Percentiles rank a stretch among this genome's conserved stretches.
phyloP scores from a whole-genome alignment of 306 rosid species.

The Canavalia gladiata region DNA sequence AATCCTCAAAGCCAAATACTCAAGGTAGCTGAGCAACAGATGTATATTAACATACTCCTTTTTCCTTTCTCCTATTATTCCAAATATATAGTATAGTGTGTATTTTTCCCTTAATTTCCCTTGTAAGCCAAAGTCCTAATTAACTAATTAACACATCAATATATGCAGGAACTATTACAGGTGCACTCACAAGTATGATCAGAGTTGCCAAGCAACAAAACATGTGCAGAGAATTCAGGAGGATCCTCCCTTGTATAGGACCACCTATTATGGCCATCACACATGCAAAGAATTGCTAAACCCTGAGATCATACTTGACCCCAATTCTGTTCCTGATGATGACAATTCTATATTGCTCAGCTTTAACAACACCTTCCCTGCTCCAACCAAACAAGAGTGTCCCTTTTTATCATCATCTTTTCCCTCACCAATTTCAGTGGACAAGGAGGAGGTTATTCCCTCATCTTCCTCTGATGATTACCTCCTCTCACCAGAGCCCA shows the following conservation, averaged over 20 bases:
- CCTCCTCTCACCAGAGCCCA: background rate
- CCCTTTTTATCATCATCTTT: conserved; percentile 45
- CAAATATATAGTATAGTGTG: background rate
- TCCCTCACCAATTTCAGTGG: background rate
- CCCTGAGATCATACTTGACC: conserved; percentile 56
- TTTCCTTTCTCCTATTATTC: background rate
- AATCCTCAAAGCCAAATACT: conserved; percentile 48
- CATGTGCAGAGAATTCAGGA: conserved; percentile 70
- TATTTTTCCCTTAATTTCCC: background rate
- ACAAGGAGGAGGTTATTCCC: background rate
- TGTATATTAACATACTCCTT: background rate
- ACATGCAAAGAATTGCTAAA: conserved; percentile 54
- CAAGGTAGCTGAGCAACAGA: conserved; percentile 48
- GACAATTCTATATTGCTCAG: conserved; percentile 49
- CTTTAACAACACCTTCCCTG: conserved; percentile 52
- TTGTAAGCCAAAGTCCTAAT: background rate
- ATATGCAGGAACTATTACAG: conserved; percentile 67
- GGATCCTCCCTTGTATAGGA: conserved; percentile 56
- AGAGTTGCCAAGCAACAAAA: conserved; percentile 68
- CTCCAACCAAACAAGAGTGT: conserved; percentile 36
- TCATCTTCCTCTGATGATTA: conserved; percentile 16
- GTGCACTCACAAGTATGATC: conserved; percentile 77
- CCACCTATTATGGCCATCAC: conserved; percentile 66
- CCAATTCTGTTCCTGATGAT: background rate
- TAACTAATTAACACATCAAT: background rate